A percentile compares a stretch with the other conserved stretches of the same genome.
phyloP scores from a whole-genome alignment of 2,329 filamentous ascomycete genomes.

The Aspergillus sclerotialis region DNA sequence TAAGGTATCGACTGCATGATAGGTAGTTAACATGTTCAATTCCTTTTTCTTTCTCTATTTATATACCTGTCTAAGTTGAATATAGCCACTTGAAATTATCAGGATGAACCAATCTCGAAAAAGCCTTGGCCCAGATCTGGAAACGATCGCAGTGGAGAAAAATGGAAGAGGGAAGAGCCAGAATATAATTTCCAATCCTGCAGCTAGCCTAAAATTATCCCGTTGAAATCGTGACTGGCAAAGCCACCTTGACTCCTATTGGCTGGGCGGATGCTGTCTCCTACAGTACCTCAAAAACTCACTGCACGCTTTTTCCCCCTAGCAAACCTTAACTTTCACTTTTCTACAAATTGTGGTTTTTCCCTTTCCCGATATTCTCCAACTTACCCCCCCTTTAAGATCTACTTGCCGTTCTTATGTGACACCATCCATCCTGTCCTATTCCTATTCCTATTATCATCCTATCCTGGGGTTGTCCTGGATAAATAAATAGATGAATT shows the following conservation, averaged over 20 bases:
- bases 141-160: constrained; percentile 16
- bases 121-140: constrained; percentile 14
- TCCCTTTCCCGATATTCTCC: no score
- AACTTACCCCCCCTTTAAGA: no score
- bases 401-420: no score
- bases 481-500: no score
- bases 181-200: no score
- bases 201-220: constrained; percentile 8
- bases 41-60: no score
- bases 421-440: no score
- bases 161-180: neutral
- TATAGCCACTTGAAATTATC: neutral
- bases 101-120: neutral
- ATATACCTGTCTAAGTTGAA: no score
- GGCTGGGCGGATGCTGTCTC: no score
- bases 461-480: no score
- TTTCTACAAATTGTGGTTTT: neutral
- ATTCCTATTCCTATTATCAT: no score
- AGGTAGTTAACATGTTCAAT: neutral
- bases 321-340: neutral
- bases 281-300: no score
- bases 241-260: constrained; percentile 3
- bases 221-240: constrained; percentile 14
- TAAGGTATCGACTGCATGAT: neutral
- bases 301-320: neutral